Evolutionary conservation across 805 yeast genomes (phyloP), one percentile per base, ranked within the genome.

Genomic region (Yarrowia divulgata): DNA sequence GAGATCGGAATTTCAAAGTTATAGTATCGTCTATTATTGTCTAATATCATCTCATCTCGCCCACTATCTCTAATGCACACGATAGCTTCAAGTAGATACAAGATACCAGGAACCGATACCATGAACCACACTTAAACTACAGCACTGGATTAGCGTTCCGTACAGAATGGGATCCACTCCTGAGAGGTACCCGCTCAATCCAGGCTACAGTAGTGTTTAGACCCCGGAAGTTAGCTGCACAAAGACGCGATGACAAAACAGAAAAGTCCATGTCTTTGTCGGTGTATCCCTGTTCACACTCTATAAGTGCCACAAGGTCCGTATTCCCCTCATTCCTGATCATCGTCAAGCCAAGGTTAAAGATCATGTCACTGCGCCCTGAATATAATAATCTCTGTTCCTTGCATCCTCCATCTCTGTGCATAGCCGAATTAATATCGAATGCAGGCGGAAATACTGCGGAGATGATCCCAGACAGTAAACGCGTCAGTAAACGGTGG

Each of bases 401-500:
- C 35, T 48, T 23, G 52, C 50, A 43, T 12, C 29, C 12, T 42
- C 46, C 23, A 19, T 19, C 50, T 46, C 34, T 14, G 16, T 45
- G 48, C 48, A 45, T 45, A 18, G 48, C 48, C 48, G 48, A 45
- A 46, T 46, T 23, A 19, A 46, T 46, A 23, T 46, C 50, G 23
- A 19, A 23, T n/a, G 34, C 14, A 46, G 23, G 3, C 10, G 19
- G 23, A 18, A 43, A 43, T 43, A 18, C 9, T 43, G 29, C 18
- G 14, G 48, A 18, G 29, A 43, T 43, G 29, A 7, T 43, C 48
- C 1, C 12, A 18, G 18, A 6, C 8, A 40, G 45, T 4, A 1
- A 8, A 40, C 16, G 18, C 8, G 8, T 18, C 14, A 23, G 29
- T 23, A 23, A 23, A 23, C 29, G 29, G 29, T 4, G 29, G 29